Evolutionary conservation across 1,284 basidiomycete species (phyloP), one percentile per base, ranked within the genome.

Genomic region (Lentinula novae-zelandiae): DNA sequence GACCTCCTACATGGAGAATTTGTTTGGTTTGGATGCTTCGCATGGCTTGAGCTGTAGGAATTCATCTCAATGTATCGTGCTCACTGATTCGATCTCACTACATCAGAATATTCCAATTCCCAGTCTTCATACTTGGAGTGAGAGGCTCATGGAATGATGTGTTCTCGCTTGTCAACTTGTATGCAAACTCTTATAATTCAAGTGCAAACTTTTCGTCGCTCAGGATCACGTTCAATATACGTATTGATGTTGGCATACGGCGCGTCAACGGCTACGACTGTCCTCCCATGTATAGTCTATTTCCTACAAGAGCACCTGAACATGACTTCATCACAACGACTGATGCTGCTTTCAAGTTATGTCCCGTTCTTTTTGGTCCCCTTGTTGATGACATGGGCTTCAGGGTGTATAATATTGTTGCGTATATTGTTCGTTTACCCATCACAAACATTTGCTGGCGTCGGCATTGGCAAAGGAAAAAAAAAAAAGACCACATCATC

Each of bases 291-390:
- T 67, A 71, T 95, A 54, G 72, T 80, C 2, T 77, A 83, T 31
- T 71, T 94, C 46, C 69, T 92, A 27, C 76, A 78, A 0, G 60
- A 78, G 12, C 71, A 68, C 8, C 66, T 72, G 15, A 74, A 80
- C 15, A 62, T 87, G 60, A 78, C 82, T 0, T 48, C 71, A 2
- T 72, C 71, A 60, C 80, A 86, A 64, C 76, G 76, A 7, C 54
- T 75, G 17, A 69, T 87, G 48, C 76, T 94, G n/a, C 75, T 93
- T 12, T 79, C 79, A 9, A 86, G 83, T 67, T 95, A 94, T 67
- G 69, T 92, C 2, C 90, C 92, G 0, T 95, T 90, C 78, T 82
- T 90, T 62, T 40, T 91, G 27, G 72, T 93, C 0, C 90, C 92
- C 0, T 67, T 92, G 4, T 69, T 79, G 8, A 92, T 95, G 92